phyloP scores from a whole-genome alignment of 2,329 filamentous ascomycete genomes.

The Shiraia bambusicola region DNA sequence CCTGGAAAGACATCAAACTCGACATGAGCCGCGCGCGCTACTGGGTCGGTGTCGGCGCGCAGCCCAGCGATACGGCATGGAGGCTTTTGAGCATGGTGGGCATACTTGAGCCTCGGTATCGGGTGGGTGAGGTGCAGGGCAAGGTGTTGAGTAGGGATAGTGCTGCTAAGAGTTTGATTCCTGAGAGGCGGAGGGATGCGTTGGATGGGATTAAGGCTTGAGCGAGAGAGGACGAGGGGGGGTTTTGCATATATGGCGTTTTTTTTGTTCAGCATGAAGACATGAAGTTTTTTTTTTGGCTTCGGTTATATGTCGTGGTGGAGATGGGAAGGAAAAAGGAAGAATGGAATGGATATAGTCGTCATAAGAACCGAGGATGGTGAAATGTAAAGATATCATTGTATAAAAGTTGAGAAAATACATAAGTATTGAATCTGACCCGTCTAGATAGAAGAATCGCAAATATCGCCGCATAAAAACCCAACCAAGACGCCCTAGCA shows the following conservation, averaged over 20 bases:
- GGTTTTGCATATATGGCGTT: background rate
- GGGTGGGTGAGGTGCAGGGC: slow-evolving; percentile 35
- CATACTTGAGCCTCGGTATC: slow-evolving; percentile 42
- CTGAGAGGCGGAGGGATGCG: slow-evolving; percentile 6
- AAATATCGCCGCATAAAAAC: no score
- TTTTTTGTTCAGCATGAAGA: no score
- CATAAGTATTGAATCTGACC: no score
- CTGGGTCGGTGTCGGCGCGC: slow-evolving; percentile 95
- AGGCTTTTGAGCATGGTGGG: slow-evolving; percentile 74
- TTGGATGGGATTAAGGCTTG: background rate
- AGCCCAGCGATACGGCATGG: slow-evolving; percentile 90
- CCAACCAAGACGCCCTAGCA: no score
- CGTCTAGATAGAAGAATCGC: no score
- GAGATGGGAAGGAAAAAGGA: no score
- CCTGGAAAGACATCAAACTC: slow-evolving; percentile 89
- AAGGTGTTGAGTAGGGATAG: slow-evolving; percentile 35
- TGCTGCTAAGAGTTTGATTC: slow-evolving; percentile 32
- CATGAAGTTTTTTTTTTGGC: no score
- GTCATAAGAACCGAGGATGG: background rate
- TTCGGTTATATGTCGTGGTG: no score
- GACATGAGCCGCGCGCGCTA: slow-evolving; percentile 82
- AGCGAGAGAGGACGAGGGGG: background rate
- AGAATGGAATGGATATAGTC: background rate
- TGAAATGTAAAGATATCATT: no score
- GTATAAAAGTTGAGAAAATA: no score